These are phyloP conservation scores for Citrus mangshanensis DNA, from an alignment of 345 rosid species.

Conservation along the genomic window DNA sequence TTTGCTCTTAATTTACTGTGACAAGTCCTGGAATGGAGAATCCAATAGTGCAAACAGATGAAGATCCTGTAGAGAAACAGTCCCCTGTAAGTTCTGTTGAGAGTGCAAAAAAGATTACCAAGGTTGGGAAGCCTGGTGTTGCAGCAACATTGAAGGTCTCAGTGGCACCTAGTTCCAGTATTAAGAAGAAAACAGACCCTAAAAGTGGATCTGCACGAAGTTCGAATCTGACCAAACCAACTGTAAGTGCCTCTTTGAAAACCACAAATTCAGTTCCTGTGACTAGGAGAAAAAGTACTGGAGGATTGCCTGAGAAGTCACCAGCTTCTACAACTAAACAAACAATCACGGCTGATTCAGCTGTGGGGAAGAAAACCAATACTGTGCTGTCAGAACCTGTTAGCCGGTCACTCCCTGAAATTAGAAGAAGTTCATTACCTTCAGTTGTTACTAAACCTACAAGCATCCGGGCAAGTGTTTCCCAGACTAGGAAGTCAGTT, in stretches of 20 bases:
- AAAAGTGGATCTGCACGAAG: constrained; percentile 31
- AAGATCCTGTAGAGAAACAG: constrained; percentile 39
- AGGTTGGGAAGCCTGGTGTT: constrained; percentile 34
- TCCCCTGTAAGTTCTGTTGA: constrained; percentile 35
- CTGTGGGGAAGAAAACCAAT: constrained; percentile 44
- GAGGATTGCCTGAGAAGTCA: constrained; percentile 66
- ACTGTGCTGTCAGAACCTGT: constrained; percentile 43
- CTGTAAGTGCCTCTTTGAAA: constrained; percentile 40
- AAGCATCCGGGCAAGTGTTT: constrained; percentile 35
- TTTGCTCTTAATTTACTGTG: constrained; percentile 16
- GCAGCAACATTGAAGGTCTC: constrained; percentile 39
- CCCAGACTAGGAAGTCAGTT: constrained; percentile 49
- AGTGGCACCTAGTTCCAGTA: constrained; percentile 36
- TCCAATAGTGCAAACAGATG: constrained; percentile 31
- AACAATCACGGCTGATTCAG: constrained; percentile 27
- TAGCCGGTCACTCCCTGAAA: constrained; percentile 79
- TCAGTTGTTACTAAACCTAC: constrained; percentile 52
- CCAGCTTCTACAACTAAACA: constrained; percentile 24
- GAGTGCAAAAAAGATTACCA: constrained; percentile 32
- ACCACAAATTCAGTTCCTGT: constrained; percentile 48
- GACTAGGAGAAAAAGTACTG: constrained; percentile 79
- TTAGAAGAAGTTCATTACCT: constrained; percentile 74
- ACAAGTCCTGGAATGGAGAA: constrained; percentile 58
- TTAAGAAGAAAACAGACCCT: constrained; percentile 51
- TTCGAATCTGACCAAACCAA: constrained; percentile 43